Evolutionary conservation across 2,329 filamentous ascomycete species (phyloP).

Genomic region (Pyrenophora tritici-repentis): DNA sequence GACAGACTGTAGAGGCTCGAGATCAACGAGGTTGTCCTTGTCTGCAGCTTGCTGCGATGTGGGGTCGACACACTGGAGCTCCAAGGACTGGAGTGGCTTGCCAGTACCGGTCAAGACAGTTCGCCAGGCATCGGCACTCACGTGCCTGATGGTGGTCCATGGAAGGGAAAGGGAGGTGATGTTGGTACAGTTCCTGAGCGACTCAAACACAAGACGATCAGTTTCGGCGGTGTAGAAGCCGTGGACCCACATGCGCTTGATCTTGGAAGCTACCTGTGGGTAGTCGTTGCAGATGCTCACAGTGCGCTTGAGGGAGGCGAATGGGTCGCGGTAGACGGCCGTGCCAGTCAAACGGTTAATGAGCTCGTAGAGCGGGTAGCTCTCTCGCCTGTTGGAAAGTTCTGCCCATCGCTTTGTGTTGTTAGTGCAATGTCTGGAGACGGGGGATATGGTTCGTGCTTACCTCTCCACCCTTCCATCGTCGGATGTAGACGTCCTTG

Average conservation of each 20-base stretch:
- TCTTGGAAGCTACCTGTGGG: constrained; percentile 54
- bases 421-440: constrained; percentile 16
- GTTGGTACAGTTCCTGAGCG: constrained; percentile 54
- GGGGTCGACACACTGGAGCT: constrained; percentile 58
- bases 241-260: constrained; percentile 61
- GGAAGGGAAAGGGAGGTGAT: constrained; percentile 57
- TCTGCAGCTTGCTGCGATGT: constrained; percentile 51
- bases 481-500: constrained; percentile 57
- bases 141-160: constrained; percentile 59
- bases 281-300: constrained; percentile 53
- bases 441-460: constrained; percentile 9
- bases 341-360: constrained; percentile 53
- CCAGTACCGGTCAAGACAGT: constrained; percentile 53
- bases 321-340: constrained; percentile 59
- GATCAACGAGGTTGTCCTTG: constrained; percentile 49
- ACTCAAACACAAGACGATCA: constrained; percentile 55
- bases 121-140: constrained; percentile 55
- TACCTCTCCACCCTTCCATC: constrained; percentile 56
- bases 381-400: constrained; percentile 51
- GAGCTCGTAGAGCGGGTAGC: constrained; percentile 55
- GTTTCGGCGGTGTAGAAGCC: constrained; percentile 59
- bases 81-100: constrained; percentile 55
- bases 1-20: constrained; percentile 53
- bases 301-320: constrained; percentile 55
- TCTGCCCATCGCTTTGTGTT: constrained; percentile 56